Evolutionary conservation across 192 early-diverging fungal species (phyloP).

Genomic region (Jimgerdemannia flammicorona): DNA sequence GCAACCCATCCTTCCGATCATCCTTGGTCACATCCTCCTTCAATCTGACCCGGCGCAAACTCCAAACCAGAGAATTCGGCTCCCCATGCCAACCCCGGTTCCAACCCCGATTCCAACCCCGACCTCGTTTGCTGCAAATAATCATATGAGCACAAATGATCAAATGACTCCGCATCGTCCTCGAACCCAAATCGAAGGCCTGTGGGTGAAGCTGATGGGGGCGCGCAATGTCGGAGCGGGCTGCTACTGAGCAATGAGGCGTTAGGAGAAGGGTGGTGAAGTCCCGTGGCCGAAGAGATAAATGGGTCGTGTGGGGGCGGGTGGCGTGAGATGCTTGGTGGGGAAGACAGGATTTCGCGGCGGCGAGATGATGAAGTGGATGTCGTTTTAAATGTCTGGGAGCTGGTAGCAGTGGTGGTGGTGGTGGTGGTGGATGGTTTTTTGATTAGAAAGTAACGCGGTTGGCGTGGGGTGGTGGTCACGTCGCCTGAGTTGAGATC

Average conservation of each 20-base stretch:
- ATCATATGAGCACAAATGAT: background rate
- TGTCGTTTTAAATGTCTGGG: background rate
- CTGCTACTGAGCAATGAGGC: background rate
- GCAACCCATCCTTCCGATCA: background rate
- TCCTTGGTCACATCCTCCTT: background rate
- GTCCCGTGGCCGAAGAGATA: background rate
- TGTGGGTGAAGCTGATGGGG: background rate
- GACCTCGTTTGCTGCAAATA: background rate
- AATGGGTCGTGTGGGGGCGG: background rate
- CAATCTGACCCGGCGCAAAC: background rate
- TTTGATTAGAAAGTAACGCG: background rate
- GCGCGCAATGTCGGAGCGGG: background rate
- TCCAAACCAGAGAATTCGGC: background rate
- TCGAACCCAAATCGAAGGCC: background rate
- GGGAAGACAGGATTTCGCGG: background rate
- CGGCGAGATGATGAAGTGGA: background rate
- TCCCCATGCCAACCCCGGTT: background rate
- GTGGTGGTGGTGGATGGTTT: background rate
- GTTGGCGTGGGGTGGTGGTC: background rate
- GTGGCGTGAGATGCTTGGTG: background rate
- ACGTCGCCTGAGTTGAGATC: background rate
- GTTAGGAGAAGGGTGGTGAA: background rate
- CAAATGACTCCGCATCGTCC: background rate
- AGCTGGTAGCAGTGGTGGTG: background rate
- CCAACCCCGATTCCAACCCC: background rate